These are phyloP conservation scores for Selenicereus undatus DNA, from an alignment of 148 eudicot species.

Conservation along the genomic window DNA sequence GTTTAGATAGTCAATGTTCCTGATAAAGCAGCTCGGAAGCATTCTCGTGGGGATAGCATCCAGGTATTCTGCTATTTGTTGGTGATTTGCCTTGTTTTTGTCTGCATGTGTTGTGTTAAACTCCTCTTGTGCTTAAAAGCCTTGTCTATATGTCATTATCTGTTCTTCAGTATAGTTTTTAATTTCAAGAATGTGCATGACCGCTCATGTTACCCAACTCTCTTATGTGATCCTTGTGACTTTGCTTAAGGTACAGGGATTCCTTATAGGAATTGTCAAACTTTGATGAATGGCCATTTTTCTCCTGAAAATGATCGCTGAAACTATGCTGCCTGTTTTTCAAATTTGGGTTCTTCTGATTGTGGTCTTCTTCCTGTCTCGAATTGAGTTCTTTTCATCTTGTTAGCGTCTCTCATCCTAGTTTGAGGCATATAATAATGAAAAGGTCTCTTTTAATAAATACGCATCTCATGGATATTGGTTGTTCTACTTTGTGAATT, in stretches of 20 bases:
- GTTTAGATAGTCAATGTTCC: slow-evolving; percentile 86
- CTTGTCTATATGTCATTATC: neutral
- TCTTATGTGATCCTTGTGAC: neutral
- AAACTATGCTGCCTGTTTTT: neutral
- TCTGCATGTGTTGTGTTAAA: neutral
- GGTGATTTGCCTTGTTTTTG: slow-evolving; percentile 5
- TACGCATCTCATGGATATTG: neutral
- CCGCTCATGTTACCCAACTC: neutral
- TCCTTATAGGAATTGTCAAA: neutral
- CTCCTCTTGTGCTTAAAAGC: neutral
- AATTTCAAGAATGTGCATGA: neutral
- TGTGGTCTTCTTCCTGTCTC: neutral
- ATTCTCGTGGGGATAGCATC: slow-evolving; percentile 96
- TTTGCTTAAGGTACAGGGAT: neutral
- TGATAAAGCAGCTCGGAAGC: slow-evolving; percentile 95
- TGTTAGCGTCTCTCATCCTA: neutral
- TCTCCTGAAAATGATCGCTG: neutral
- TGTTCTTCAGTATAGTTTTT: neutral
- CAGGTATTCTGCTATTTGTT: slow-evolving; percentile 47
- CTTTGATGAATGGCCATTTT: neutral
- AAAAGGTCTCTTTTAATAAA: neutral
- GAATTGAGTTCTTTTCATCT: neutral
- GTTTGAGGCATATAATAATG: neutral
- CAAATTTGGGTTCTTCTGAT: neutral
- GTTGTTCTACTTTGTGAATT: neutral